These are phyloP conservation scores for Didymella sp. DNA, from an alignment of 2,329 filamentous ascomycete genomes.

Conservation along the genomic window DNA sequence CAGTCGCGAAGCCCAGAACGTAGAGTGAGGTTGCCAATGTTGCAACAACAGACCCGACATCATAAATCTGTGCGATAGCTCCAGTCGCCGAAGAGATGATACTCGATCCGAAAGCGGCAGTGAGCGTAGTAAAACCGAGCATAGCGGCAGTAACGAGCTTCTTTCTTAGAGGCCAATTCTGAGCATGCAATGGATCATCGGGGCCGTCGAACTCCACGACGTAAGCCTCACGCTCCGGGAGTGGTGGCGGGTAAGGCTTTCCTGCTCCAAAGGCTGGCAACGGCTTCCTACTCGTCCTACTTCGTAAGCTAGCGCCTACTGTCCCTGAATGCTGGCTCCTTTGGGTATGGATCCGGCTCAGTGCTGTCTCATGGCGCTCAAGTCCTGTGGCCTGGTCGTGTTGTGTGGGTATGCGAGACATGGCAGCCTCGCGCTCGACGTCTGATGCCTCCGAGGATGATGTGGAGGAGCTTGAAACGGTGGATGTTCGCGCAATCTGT, in stretches of 20 bases:
- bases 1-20: slow-evolving; percentile 49
- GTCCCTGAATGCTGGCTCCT: slow-evolving; percentile 74
- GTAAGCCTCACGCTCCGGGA: slow-evolving; percentile 71
- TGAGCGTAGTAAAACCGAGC: slow-evolving; percentile 74
- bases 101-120: slow-evolving; percentile 67
- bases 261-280: slow-evolving; percentile 74
- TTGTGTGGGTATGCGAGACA: slow-evolving; percentile 70
- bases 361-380: slow-evolving; percentile 71
- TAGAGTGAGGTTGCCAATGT: slow-evolving; percentile 59
- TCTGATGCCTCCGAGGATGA: slow-evolving; percentile 52
- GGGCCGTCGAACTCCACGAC: slow-evolving; percentile 79
- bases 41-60: slow-evolving; percentile 58
- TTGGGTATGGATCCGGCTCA: slow-evolving; percentile 75
- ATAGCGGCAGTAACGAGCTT: slow-evolving; percentile 75
- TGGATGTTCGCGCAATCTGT: slow-evolving; percentile 64
- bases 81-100: slow-evolving; percentile 53
- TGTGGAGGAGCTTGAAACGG: slow-evolving; percentile 58
- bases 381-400: slow-evolving; percentile 61
- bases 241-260: slow-evolving; percentile 74
- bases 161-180: slow-evolving; percentile 83
- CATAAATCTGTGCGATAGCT: slow-evolving; percentile 48
- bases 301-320: slow-evolving; percentile 64
- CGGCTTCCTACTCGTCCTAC: slow-evolving; percentile 61
- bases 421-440: slow-evolving; percentile 51
- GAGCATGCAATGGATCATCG: slow-evolving; percentile 81